Conservation (phyloP, 768 basidiomycete genomes). For the Phylloporus sp. region DNA sequence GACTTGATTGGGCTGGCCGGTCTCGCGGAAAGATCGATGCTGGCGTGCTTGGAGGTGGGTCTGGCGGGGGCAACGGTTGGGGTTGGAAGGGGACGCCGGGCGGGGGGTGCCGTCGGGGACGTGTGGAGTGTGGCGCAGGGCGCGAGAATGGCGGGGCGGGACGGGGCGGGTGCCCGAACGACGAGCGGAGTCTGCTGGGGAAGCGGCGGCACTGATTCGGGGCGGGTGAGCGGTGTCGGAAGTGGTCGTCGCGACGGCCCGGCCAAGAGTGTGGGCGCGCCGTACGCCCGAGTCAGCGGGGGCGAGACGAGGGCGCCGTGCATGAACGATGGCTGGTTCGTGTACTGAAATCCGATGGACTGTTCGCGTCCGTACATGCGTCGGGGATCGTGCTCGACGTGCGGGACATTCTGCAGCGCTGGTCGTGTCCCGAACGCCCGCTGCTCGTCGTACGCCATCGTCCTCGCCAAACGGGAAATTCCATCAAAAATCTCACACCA, state of each 20-base stretch:
- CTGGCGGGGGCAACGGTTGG: constrained; percentile 5
- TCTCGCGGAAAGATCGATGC: constrained; percentile 22
- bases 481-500: constrained; percentile 7
- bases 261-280: constrained; percentile 13
- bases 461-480: background rate
- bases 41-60: constrained; percentile 15
- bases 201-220: constrained; percentile 22
- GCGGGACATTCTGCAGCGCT: constrained; percentile 8
- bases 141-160: constrained; percentile 27
- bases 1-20: constrained; percentile 21
- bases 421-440: constrained; percentile 9
- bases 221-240: constrained; percentile 27
- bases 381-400: constrained; percentile 11
- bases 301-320: constrained; percentile 12
- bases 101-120: constrained; percentile 12
- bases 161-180: constrained; percentile 30
- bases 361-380: constrained; percentile 3
- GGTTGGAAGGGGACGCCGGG: constrained; percentile 23
- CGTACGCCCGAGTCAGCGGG: constrained; percentile 1
- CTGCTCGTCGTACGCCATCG: constrained; percentile 24
- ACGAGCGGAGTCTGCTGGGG: constrained; percentile 16
- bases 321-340: constrained; percentile 2
- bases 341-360: constrained; percentile 21
- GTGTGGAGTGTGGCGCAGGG: constrained; percentile 15
- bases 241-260: constrained; percentile 26